Conservation (phyloP, 768 basidiomycete genomes). For the Tulasnella calospora region DNA sequence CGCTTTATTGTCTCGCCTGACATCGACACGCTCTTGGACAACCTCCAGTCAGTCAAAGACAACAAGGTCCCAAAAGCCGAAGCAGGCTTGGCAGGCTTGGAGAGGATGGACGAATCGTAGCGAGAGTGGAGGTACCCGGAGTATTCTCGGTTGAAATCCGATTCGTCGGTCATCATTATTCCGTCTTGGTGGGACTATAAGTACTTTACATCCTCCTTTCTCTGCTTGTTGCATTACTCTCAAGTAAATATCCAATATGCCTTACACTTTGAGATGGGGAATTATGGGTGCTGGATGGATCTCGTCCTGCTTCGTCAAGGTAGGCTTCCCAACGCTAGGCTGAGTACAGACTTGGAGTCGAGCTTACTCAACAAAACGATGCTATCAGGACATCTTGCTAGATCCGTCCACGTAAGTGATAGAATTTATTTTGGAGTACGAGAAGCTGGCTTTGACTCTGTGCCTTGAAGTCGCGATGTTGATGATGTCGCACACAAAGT, state of each 20-base stretch:
- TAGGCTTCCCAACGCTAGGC: conserved; percentile 33
- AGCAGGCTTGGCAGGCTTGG: conserved; percentile 17
- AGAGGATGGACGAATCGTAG: conserved; percentile 16
- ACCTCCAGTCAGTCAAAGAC: conserved; percentile 46
- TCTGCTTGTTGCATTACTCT: not conserved
- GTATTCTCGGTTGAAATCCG: conserved; percentile 8
- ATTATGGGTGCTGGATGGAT: conserved; percentile 81
- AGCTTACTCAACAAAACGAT: not conserved
- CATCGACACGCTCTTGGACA: conserved; percentile 63
- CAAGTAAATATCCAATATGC: not conserved
- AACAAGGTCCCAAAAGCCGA: conserved; percentile 8
- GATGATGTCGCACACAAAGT: conserved; percentile 60
- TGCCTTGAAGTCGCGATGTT: conserved; percentile 52
- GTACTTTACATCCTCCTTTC: conserved; percentile 1
- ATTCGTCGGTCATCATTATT: conserved; percentile 2
- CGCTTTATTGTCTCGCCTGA: conserved; percentile 82
- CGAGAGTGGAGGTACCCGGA: not conserved
- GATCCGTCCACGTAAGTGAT: conserved; percentile 64
- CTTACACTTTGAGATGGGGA: conserved; percentile 51
- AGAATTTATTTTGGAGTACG: not conserved
- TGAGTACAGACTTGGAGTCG: not conserved
- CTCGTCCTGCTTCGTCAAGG: conserved; percentile 62
- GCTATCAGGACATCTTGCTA: conserved; percentile 59
- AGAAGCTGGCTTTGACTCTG: conserved; percentile 10
- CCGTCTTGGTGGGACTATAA: not conserved